phyloP scores from a whole-genome alignment of 768 basidiomycete species.

The Boletus sensibilis region DNA sequence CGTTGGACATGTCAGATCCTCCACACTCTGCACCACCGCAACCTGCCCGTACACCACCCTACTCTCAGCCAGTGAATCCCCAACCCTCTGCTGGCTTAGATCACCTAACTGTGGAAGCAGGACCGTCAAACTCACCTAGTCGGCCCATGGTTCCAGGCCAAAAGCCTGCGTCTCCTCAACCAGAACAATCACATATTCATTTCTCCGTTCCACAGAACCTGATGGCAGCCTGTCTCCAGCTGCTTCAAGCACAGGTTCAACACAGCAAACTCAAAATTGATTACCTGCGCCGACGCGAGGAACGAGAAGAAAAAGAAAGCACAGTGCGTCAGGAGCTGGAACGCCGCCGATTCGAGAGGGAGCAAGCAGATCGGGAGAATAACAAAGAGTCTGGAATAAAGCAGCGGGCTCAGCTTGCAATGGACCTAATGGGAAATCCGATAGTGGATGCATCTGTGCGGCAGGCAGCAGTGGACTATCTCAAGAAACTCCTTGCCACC shows the following conservation, averaged over 20 bases:
- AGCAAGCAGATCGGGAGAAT: constrained; percentile 55
- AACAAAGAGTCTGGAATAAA: constrained; percentile 52
- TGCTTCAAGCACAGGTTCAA: constrained; percentile 65
- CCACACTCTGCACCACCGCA: constrained; percentile 31
- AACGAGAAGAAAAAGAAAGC: constrained; percentile 65
- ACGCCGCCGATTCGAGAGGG: constrained; percentile 52
- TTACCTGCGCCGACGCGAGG: constrained; percentile 63
- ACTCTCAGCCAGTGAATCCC: constrained; percentile 16
- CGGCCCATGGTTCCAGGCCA: constrained; percentile 11
- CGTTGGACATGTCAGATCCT: constrained; percentile 42
- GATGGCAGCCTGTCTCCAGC: constrained; percentile 55
- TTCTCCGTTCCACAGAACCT: constrained; percentile 56
- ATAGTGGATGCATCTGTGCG: constrained; percentile 58
- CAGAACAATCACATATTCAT: constrained; percentile 46
- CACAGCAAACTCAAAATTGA: constrained; percentile 70
- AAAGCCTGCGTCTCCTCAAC: constrained; percentile 15
- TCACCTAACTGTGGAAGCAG: constrained; percentile 19
- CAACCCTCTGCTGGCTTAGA: constrained; percentile 17
- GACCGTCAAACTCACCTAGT: constrained; percentile 18
- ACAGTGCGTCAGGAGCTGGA: constrained; percentile 50
- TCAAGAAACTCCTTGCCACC: constrained; percentile 59
- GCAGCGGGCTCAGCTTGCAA: constrained; percentile 65
- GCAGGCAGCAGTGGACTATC: constrained; percentile 67
- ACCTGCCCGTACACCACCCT: constrained; percentile 22
- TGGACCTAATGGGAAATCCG: constrained; percentile 61